A percentile compares a stretch with the other conserved stretches of the same genome.
Conservation (phyloP, 495 filamentous ascomycete genomes). For the Neurospora sp. region DNA sequence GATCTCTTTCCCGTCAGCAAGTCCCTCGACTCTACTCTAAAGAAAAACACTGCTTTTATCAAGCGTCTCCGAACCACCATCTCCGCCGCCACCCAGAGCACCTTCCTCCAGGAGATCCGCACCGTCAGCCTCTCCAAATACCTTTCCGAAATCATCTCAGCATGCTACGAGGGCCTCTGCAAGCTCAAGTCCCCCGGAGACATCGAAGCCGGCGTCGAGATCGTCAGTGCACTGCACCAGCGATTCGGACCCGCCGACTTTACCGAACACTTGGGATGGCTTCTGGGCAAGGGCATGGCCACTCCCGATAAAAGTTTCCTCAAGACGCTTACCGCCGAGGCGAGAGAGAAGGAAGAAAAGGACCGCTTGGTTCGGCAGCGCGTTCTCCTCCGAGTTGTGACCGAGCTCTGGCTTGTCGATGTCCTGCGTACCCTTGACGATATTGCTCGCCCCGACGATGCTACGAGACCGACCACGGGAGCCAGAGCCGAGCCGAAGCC, state of each 20-base stretch:
- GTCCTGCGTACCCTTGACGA: slow-evolving; percentile 84
- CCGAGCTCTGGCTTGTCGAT: slow-evolving; percentile 92
- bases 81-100: slow-evolving; percentile 61
- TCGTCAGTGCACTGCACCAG: slow-evolving; percentile 90
- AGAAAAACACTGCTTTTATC: slow-evolving; percentile 99
- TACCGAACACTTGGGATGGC: slow-evolving; percentile 84
- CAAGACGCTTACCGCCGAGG: slow-evolving; percentile 68
- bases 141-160: slow-evolving; percentile 95
- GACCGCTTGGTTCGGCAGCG: slow-evolving; percentile 82
- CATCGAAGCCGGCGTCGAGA: slow-evolving; percentile 82
- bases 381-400: slow-evolving; percentile 76
- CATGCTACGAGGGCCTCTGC: slow-evolving; percentile 90
- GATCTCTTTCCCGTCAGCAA: slow-evolving; percentile 70
- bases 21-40: slow-evolving; percentile 89
- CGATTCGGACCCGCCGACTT: slow-evolving; percentile 88
- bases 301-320: slow-evolving; percentile 83
- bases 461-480: slow-evolving; percentile 45
- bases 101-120: slow-evolving; percentile 85
- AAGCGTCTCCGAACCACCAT: slow-evolving; percentile 90
- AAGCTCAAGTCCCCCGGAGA: slow-evolving; percentile 84
- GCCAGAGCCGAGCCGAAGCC: slow-evolving; percentile 47
- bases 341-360: slow-evolving; percentile 90
- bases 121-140: slow-evolving; percentile 94
- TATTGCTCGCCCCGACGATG: slow-evolving; percentile 74
- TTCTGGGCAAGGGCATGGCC: slow-evolving; percentile 81